Evolutionary conservation across 495 filamentous ascomycete species (phyloP).

Genomic region (Astrothelium macrocarpum): DNA sequence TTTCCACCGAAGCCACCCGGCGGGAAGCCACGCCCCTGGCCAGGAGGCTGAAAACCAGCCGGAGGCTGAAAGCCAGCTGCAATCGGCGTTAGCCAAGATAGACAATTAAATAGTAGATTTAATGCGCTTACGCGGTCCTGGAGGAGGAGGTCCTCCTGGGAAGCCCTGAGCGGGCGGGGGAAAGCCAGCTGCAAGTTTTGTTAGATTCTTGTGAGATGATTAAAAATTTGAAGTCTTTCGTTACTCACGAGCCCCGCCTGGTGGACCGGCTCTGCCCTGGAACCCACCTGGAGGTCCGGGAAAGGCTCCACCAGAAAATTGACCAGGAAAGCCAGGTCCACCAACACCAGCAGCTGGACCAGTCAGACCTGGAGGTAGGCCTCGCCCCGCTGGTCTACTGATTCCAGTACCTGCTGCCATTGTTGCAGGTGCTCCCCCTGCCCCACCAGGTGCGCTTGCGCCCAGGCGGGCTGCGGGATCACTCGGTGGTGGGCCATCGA

Average conservation of each 20-base stretch:
- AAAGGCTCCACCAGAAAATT: constrained; percentile 55
- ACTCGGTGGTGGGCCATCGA: constrained; percentile 92
- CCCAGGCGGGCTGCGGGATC: constrained; percentile 88
- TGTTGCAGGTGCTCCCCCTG: constrained; percentile 48
- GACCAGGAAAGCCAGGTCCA: constrained; percentile 57
- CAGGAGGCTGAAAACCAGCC: constrained; percentile 54
- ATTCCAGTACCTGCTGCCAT: constrained; percentile 81
- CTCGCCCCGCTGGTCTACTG: constrained; percentile 83
- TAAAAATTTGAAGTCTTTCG: background rate
- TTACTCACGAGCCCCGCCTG: constrained; percentile 51
- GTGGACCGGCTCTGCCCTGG: constrained; percentile 60
- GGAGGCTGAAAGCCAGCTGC: constrained; percentile 58
- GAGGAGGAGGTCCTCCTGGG: constrained; percentile 18
- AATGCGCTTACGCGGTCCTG: constrained; percentile 18
- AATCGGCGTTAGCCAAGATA: constrained; percentile 25
- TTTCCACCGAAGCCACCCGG: constrained; percentile 38
- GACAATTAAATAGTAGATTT: background rate
- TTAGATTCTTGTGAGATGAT: background rate
- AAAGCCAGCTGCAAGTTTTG: constrained; percentile 34
- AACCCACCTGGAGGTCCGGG: constrained; percentile 65
- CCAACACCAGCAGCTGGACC: constrained; percentile 88
- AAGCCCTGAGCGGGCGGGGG: constrained; percentile 37
- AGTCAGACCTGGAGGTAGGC: constrained; percentile 75
- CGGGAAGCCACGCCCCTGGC: constrained; percentile 60
- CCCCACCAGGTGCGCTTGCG: constrained; percentile 58